Percentiles rank a stretch among this genome's conserved stretches.
These are phyloP conservation scores for Sugiyamaella americana DNA, from an alignment of 805 yeast species.

Conservation along the genomic window DNA sequence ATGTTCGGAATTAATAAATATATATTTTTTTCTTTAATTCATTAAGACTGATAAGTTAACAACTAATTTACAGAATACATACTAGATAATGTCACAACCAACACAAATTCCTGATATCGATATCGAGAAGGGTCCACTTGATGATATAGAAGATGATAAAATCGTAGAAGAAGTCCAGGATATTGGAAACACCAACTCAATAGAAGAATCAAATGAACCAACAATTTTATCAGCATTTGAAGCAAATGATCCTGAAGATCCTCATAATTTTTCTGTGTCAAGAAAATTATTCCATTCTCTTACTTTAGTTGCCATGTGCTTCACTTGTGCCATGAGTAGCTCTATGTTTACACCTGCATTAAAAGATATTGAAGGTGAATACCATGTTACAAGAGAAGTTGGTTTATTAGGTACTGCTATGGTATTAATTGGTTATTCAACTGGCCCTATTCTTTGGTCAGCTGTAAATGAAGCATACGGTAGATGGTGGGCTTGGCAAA, in stretches of 20 bases:
- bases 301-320: neutral
- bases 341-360: slow-evolving; percentile 8
- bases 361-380: slow-evolving; percentile 1
- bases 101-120: too few relatives aligned
- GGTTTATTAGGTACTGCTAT: slow-evolving; percentile 42
- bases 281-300: slow-evolving; percentile 8
- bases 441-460: slow-evolving; percentile 73
- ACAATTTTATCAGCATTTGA: neutral
- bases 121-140: too few relatives aligned
- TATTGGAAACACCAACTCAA: too few relatives aligned
- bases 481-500: slow-evolving; percentile 40
- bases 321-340: slow-evolving; percentile 3
- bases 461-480: slow-evolving; percentile 67
- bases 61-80: too few relatives aligned
- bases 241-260: slow-evolving; percentile 6
- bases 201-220: neutral
- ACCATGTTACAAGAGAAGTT: slow-evolving; percentile 6
- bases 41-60: too few relatives aligned
- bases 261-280: neutral
- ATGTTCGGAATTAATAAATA: too few relatives aligned
- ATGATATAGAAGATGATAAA: too few relatives aligned
- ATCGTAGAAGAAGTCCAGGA: too few relatives aligned
- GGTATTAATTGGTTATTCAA: slow-evolving; percentile 52
- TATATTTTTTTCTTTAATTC: too few relatives aligned
- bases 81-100: too few relatives aligned